Evolutionary conservation across 176 grass and related monocot genomes (phyloP).

Genomic region (Bothriochloa decipiens): DNA sequence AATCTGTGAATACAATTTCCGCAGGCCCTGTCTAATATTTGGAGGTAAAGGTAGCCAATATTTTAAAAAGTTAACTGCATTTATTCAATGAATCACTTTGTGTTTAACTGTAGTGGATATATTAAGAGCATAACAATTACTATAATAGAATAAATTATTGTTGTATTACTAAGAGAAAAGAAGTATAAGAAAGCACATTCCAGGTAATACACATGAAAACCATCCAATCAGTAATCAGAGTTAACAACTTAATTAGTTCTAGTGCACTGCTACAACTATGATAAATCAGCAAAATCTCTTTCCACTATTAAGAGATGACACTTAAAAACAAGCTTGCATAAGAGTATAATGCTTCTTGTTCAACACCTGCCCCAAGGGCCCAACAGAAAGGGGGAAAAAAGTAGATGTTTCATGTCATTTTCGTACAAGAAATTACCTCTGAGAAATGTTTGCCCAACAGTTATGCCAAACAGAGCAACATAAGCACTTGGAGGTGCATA

Average conservation of each 20-base stretch:
- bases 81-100: neutral
- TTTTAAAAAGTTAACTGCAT: neutral
- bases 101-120: neutral
- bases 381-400: neutral
- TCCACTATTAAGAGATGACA: slow-evolving; percentile 24
- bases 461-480: slow-evolving; percentile 85
- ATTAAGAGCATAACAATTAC: neutral
- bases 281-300: neutral
- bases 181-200: neutral
- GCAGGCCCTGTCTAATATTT: neutral
- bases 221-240: neutral
- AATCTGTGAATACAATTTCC: neutral
- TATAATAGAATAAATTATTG: neutral
- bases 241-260: slow-evolving; percentile 12
- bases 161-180: slow-evolving; percentile 14
- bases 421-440: slow-evolving; percentile 58
- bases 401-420: neutral
- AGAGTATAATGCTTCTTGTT: slow-evolving; percentile 15
- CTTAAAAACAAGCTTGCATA: neutral
- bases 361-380: neutral
- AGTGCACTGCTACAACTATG: neutral
- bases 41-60: neutral
- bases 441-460: slow-evolving; percentile 82
- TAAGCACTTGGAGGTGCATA: slow-evolving; percentile 94
- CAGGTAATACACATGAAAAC: neutral